Percentiles rank a stretch among this genome's conserved stretches.
Conservation (phyloP, 2,329 filamentous ascomycete species). For the Beauveria australis region DNA sequence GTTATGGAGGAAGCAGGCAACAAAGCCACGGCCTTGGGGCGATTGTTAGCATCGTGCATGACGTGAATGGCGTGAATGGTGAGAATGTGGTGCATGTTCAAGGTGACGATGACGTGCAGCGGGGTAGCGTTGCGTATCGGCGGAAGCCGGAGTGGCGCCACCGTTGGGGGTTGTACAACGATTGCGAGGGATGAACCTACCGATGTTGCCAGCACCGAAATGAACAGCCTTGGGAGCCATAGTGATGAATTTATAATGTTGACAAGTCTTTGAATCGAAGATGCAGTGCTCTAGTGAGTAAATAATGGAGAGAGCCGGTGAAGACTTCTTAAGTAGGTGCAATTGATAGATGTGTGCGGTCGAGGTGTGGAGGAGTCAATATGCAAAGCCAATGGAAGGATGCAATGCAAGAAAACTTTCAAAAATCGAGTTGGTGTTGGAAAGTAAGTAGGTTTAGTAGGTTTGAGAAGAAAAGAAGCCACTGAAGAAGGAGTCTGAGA, state of each 20-base stretch:
- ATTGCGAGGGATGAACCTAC: constrained; percentile 27
- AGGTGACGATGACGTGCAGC: constrained; percentile 2
- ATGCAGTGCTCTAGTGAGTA: not conserved
- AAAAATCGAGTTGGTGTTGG: not conserved
- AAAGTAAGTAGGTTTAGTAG: not conserved
- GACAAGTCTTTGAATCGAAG: not conserved
- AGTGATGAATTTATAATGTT: constrained; percentile 19
- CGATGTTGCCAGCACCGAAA: constrained; percentile 82
- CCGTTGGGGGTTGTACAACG: not conserved
- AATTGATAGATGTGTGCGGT: not conserved
- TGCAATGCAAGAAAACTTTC: not conserved
- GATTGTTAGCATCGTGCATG: not conserved
- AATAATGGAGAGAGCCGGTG: not conserved
- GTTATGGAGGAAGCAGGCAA: constrained; percentile 87
- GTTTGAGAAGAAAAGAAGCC: not conserved
- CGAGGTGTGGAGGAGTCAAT: not conserved
- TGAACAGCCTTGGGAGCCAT: constrained; percentile 63
- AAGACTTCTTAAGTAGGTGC: not conserved
- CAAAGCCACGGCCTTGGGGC: constrained; percentile 60
- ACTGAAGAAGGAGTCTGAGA: constrained; percentile 3
- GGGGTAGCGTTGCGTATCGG: not conserved
- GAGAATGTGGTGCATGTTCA: not conserved
- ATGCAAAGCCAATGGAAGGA: constrained; percentile 5
- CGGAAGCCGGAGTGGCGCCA: constrained; percentile 1
- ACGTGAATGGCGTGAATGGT: not conserved